Base-by-base conservation (phyloP, 2,329 filamentous ascomycete species). In the Neofusicoccum kwambonambiense region DNA sequence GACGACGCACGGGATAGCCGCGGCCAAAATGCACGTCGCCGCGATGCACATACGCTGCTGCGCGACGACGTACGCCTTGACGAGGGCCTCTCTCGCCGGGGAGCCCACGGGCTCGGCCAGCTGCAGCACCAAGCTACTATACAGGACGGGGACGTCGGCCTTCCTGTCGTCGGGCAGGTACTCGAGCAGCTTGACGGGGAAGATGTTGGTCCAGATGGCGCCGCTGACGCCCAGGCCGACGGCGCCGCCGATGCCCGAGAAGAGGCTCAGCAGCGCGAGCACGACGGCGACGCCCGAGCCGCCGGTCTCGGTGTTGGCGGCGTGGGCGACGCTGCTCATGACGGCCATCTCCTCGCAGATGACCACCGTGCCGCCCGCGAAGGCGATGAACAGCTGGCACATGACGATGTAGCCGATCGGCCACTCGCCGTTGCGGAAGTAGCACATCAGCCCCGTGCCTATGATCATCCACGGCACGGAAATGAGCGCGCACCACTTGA, bases 151-250 rank as follows among this genome's bases (percentile, higher is more conserved):
- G 11, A 58, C 19, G 4, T 58, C 54, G 3, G 15, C 54, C 41
- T 60, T 41, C 72, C 82, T 50, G 70, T 69, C 70, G 78, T 68
- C 70, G 1, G 74, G 72, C 3, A 77, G 45, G 1, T 71, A 67
- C 58, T 66, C 52, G 17, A 58, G 68, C n/a, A 89, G 77, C 31
- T 81, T 81, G 27, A 78, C 73, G 2, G 81, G 82, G 64, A 90
- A 83, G 0, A 82, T 80, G 63, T 82, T 79, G 0, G 83, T 86
- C 87, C 87, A 90, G 66, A 90, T 85, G 6, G 87, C 86, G 0
- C 82, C 82, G 0, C 87, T 82, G 51, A 90, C 80, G 2, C 86
- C 82, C 1, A 64, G 67, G 3, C 75, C 75, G 22, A 76, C 68
- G 2, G 72, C 70, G 34, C 67, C 67, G 27, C 75, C 88, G 68